Evolutionary conservation across 768 basidiomycete genomes (phyloP).

Genomic region (Favolaschia claudopus): DNA sequence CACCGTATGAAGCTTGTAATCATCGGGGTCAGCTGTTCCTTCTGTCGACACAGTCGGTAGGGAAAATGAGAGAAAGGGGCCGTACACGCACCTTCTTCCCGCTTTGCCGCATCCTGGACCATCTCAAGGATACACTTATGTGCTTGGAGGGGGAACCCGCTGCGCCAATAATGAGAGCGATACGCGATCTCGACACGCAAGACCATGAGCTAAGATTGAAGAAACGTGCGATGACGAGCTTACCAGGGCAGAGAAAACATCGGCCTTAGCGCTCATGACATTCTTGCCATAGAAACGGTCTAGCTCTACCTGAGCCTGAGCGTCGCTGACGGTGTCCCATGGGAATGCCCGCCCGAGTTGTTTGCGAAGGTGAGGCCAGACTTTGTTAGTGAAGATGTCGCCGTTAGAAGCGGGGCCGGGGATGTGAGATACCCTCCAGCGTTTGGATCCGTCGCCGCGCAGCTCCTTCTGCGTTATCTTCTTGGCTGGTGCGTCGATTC

Average conservation of each 20-base stretch:
- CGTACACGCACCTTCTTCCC: too few relatives aligned
- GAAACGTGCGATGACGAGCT: not conserved
- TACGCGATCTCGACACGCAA: too few relatives aligned
- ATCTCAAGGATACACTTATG: too few relatives aligned
- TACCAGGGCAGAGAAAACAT: slow-evolving; percentile 1
- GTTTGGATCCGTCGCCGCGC: not conserved
- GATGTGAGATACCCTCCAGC: not conserved
- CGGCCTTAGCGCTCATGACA: not conserved
- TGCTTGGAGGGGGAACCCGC: too few relatives aligned
- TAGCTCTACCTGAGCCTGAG: not conserved
- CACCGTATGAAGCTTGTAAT: too few relatives aligned
- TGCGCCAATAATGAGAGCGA: too few relatives aligned
- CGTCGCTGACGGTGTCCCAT: not conserved
- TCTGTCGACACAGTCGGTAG: too few relatives aligned
- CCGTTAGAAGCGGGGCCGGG: not conserved
- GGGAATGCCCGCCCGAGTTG: not conserved
- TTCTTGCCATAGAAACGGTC: not conserved
- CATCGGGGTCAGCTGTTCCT: too few relatives aligned
- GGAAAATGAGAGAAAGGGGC: too few relatives aligned
- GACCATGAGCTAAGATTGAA: not conserved
- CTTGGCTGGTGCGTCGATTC: not conserved
- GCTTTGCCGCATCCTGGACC: too few relatives aligned
- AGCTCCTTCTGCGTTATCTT: not conserved
- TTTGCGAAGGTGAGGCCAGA: not conserved
- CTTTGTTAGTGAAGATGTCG: not conserved